Evolutionary conservation across 768 basidiomycete genomes (phyloP).

Genomic region (Termitomyces sp.): DNA sequence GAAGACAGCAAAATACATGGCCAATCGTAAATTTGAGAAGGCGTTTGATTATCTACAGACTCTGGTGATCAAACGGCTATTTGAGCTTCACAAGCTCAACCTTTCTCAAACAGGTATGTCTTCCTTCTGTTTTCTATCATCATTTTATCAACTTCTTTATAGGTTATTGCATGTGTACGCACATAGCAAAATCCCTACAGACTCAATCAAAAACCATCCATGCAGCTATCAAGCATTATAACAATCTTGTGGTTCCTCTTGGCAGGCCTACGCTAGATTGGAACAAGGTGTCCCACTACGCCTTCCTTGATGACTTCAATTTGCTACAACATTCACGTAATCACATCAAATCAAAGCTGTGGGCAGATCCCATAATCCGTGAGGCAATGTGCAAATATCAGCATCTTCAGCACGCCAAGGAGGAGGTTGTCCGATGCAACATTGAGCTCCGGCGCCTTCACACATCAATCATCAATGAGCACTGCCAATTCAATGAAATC

Average conservation of each 20-base stretch:
- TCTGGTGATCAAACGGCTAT: conserved; percentile 30
- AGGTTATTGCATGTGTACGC: not conserved
- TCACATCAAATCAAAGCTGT: not conserved
- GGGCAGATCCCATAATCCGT: conserved; percentile 2
- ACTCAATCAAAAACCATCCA: conserved; percentile 2
- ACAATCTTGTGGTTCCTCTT: not conserved
- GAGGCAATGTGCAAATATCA: conserved; percentile 6
- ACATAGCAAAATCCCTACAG: conserved; percentile 4
- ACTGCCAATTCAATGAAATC: not conserved
- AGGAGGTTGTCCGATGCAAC: conserved; percentile 4
- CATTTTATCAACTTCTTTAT: not conserved
- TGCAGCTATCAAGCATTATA: not conserved
- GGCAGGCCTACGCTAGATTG: conserved; percentile 1
- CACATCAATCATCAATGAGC: conserved; percentile 4
- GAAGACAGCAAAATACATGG: conserved; percentile 12
- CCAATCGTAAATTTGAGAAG: conserved; percentile 17
- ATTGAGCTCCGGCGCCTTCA: conserved; percentile 4
- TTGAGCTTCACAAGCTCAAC: conserved; percentile 37
- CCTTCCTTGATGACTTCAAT: conserved; percentile 10
- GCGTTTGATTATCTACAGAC: conserved; percentile 29
- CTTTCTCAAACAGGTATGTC: no score
- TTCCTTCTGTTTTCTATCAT: conserved; percentile 27
- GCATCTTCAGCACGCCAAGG: not conserved
- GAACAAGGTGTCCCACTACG: conserved; percentile 4
- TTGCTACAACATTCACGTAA: conserved; percentile 1